Conservation (phyloP, 2,329 filamentous ascomycete species). For the Fusarium foetens region DNA sequence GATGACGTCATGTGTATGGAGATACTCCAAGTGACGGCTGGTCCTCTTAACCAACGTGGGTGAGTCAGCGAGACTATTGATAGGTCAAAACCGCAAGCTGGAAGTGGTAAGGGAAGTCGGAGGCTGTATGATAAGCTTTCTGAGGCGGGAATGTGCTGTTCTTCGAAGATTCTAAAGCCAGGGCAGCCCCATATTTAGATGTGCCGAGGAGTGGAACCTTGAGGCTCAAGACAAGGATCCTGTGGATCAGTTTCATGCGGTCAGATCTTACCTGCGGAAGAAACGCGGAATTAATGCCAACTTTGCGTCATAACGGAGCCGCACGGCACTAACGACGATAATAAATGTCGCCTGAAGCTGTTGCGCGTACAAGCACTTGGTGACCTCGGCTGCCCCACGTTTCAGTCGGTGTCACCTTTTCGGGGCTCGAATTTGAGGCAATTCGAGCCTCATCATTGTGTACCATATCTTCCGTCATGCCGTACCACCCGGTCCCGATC, state of each 20-base stretch:
- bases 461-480: background rate
- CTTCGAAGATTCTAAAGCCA: slow-evolving; percentile 19
- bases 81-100: rapidly evolving
- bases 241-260: background rate
- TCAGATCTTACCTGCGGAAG: background rate
- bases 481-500: background rate
- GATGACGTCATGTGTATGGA: background rate
- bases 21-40: background rate
- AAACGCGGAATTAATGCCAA: background rate
- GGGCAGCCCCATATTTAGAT: background rate
- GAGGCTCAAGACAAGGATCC: background rate
- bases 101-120: background rate
- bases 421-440: background rate
- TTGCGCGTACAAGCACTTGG: background rate
- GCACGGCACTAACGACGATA: background rate
- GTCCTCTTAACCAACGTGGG: background rate
- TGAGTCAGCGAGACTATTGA: rapidly evolving
- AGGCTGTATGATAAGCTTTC: background rate
- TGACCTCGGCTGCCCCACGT: background rate
- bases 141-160: slow-evolving; percentile 4
- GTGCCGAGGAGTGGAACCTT: slow-evolving; percentile 6
- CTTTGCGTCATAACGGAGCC: background rate
- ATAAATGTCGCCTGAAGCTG: background rate
- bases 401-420: background rate
- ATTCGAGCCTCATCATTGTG: background rate